phyloP scores from a whole-genome alignment of 768 basidiomycete species.

The Sporobolomyces roseus region DNA sequence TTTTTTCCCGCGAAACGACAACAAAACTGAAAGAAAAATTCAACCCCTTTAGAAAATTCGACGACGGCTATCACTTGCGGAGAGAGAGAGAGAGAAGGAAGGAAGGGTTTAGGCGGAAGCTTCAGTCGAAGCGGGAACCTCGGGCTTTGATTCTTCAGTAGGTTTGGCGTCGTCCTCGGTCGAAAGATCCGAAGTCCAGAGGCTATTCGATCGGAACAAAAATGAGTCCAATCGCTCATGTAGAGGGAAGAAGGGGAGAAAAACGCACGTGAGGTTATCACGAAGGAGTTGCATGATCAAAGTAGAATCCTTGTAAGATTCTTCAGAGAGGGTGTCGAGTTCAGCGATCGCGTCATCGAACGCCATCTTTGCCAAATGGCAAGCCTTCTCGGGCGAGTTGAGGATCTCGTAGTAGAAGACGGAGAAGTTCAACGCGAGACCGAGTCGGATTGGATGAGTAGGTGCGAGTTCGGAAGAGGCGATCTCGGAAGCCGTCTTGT shows the following conservation, averaged over 20 bases:
- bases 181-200: constrained; percentile 44
- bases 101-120: constrained; percentile 16
- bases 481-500: constrained; percentile 96
- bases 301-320: constrained; percentile 47
- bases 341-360: constrained; percentile 85
- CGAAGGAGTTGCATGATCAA: constrained; percentile 69
- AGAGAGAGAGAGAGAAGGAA: background rate
- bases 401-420: constrained; percentile 99
- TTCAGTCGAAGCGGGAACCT: constrained; percentile 22
- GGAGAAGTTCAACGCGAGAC: constrained; percentile 97
- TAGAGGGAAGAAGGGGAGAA: constrained; percentile 45
- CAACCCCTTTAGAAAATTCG: too few species aligned
- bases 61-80: too few species aligned
- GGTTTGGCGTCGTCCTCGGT: constrained; percentile 25
- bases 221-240: background rate
- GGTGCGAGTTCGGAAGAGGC: constrained; percentile 52
- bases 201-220: background rate
- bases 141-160: constrained; percentile 30
- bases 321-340: constrained; percentile 96
- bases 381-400: constrained; percentile 96
- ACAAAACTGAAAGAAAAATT: background rate
- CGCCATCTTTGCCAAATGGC: constrained; percentile 88
- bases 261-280: constrained; percentile 79
- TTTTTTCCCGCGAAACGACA: too few species aligned
- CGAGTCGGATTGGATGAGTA: constrained; percentile 87